Evolutionary conservation across 2,329 filamentous ascomycete species (phyloP).

Genomic region (Arthrocladium fulminans): DNA sequence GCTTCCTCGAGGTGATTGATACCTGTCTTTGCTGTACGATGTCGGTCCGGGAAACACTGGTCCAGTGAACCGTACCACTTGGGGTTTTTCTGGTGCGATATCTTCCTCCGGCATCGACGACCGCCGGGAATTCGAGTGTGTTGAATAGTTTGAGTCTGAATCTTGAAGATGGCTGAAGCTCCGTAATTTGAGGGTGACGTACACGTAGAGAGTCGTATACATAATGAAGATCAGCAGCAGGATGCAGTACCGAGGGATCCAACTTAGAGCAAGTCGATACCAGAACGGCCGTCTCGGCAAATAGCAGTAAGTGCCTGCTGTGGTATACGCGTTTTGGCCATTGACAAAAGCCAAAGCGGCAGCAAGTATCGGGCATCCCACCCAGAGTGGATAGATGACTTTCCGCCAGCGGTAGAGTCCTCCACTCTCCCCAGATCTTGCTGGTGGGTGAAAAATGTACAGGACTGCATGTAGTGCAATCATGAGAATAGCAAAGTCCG

Average conservation of each 20-base stretch:
- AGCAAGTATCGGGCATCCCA: slow-evolving; percentile 51
- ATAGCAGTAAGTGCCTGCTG: slow-evolving; percentile 60
- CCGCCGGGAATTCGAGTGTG: not conserved
- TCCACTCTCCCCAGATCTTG: slow-evolving; percentile 38
- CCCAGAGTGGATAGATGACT: slow-evolving; percentile 49
- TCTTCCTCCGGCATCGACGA: not conserved
- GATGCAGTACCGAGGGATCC: slow-evolving; percentile 66
- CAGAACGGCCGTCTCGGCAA: slow-evolving; percentile 58
- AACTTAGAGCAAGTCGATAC: slow-evolving; percentile 59
- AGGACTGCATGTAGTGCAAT: slow-evolving; percentile 66
- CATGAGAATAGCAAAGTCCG: slow-evolving; percentile 60
- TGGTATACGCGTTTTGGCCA: slow-evolving; percentile 45
- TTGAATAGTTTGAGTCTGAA: not conserved
- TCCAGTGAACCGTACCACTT: not conserved
- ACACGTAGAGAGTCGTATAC: slow-evolving; percentile 61
- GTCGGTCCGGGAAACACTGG: not conserved
- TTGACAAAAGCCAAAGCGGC: slow-evolving; percentile 57
- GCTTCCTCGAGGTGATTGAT: not conserved
- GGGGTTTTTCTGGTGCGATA: not conserved
- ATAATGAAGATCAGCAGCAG: slow-evolving; percentile 55
- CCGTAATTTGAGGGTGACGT: slow-evolving; percentile 46
- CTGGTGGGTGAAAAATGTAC: slow-evolving; percentile 56
- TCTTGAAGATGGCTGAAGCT: slow-evolving; percentile 24
- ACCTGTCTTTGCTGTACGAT: not conserved
- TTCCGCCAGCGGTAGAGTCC: slow-evolving; percentile 61